Conservation (phyloP, 164 flowering plant species). For the Echeveria elegans region DNA sequence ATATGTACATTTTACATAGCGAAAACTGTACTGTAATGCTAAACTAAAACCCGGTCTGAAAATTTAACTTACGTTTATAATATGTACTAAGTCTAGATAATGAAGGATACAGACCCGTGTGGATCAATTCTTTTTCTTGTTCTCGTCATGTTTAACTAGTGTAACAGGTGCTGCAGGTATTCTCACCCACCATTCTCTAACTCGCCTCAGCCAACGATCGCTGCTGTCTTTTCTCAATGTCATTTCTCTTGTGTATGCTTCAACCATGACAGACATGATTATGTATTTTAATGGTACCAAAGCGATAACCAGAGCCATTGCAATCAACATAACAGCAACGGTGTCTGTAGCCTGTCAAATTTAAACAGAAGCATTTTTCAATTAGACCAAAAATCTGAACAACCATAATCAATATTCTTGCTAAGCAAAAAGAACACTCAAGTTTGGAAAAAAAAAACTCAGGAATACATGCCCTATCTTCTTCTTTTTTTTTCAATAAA, state of each 20-base stretch:
- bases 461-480: background rate
- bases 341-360: conserved; percentile 55
- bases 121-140: no score
- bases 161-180: conserved; percentile 93
- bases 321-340: conserved; percentile 34
- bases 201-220: conserved; percentile 43
- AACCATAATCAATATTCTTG: background rate
- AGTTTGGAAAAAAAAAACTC: background rate
- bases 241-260: conserved; percentile 65
- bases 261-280: conserved; percentile 31
- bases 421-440: background rate
- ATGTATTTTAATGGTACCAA: conserved; percentile 42
- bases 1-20: no score
- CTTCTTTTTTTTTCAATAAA: no score
- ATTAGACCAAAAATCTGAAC: background rate
- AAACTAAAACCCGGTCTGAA: no score
- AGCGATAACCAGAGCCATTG: conserved; percentile 34
- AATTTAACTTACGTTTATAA: no score
- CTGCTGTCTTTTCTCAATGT: conserved; percentile 56
- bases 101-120: no score
- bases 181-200: conserved; percentile 80
- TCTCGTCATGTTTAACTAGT: no score
- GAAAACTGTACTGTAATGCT: no score
- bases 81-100: no score
- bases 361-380: background rate